phyloP scores from a whole-genome alignment of 768 basidiomycete species.

The Russula olivacea region DNA sequence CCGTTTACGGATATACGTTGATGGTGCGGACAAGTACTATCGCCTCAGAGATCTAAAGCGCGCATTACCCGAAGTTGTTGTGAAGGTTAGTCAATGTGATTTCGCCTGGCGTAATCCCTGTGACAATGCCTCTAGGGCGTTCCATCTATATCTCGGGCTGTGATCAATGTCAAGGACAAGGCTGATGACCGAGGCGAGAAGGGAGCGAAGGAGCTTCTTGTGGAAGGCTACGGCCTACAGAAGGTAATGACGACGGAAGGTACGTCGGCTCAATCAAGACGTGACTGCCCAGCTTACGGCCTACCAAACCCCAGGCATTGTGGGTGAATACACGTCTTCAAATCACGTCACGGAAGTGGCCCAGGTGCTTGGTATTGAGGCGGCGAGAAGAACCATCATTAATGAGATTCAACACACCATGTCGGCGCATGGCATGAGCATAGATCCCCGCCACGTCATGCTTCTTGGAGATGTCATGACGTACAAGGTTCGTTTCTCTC shows the following conservation, averaged over 20 bases:
- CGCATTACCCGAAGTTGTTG: slow-evolving; percentile 75
- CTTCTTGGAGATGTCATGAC: slow-evolving; percentile 97
- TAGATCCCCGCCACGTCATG: slow-evolving; percentile 98
- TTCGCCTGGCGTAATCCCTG: background rate
- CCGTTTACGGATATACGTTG: slow-evolving; percentile 74
- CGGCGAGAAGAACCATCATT: slow-evolving; percentile 88
- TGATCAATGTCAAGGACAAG: slow-evolving; percentile 94
- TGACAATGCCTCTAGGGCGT: slow-evolving; percentile 56
- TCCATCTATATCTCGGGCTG: slow-evolving; percentile 78
- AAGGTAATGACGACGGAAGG: slow-evolving; percentile 98
- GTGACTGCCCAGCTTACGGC: background rate
- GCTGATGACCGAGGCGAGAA: slow-evolving; percentile 74
- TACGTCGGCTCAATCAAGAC: slow-evolving; percentile 31
- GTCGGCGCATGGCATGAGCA: slow-evolving; percentile 95
- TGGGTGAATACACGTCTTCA: slow-evolving; percentile 87
- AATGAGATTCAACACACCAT: slow-evolving; percentile 98
- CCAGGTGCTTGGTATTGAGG: slow-evolving; percentile 96
- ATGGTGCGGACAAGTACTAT: slow-evolving; percentile 74
- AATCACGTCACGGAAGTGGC: slow-evolving; percentile 97
- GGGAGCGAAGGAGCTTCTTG: slow-evolving; percentile 85
- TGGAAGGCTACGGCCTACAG: slow-evolving; percentile 95
- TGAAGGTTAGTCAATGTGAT: slow-evolving; percentile 56
- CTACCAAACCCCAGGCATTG: slow-evolving; percentile 54
- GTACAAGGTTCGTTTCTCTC: slow-evolving; percentile 66
- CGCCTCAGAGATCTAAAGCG: slow-evolving; percentile 83